These are phyloP conservation scores for Rickenella mellea DNA, from an alignment of 768 basidiomycete genomes.

Conservation along the genomic window DNA sequence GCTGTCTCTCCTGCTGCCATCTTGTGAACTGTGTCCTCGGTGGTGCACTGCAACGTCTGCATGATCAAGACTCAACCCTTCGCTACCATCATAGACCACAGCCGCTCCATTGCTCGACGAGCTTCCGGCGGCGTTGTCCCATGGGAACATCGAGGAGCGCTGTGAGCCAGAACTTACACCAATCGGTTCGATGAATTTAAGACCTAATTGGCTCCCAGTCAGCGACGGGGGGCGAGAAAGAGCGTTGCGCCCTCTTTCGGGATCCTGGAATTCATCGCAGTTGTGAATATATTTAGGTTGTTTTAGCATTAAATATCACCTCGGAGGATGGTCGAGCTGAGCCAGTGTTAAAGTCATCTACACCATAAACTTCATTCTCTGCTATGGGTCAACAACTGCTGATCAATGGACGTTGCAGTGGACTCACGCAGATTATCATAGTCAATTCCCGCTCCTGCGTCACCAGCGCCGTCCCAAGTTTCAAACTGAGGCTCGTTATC, in stretches of 20 bases:
- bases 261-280: too few relatives aligned
- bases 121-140: constrained; percentile 69
- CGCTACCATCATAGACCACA: constrained; percentile 27
- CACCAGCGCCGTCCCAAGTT: neutral
- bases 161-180: constrained; percentile 44
- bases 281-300: too few relatives aligned
- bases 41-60: constrained; percentile 45
- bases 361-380: constrained; percentile 2
- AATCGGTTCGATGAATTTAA: constrained; percentile 28
- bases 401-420: neutral
- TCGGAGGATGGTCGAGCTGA: constrained; percentile 47
- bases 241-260: constrained; percentile 71
- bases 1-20: constrained; percentile 46
- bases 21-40: constrained; percentile 35
- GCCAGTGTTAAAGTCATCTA: constrained; percentile 10
- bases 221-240: constrained; percentile 45
- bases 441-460: too few relatives aligned
- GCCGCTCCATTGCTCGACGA: constrained; percentile 37
- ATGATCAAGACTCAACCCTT: constrained; percentile 38
- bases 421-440: constrained; percentile 9
- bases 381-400: too few relatives aligned
- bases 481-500: neutral
- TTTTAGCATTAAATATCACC: too few relatives aligned
- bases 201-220: constrained; percentile 38
- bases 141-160: constrained; percentile 66